Conservation (phyloP, 169 alveolate species). For the Plasmodium vivax region DNA sequence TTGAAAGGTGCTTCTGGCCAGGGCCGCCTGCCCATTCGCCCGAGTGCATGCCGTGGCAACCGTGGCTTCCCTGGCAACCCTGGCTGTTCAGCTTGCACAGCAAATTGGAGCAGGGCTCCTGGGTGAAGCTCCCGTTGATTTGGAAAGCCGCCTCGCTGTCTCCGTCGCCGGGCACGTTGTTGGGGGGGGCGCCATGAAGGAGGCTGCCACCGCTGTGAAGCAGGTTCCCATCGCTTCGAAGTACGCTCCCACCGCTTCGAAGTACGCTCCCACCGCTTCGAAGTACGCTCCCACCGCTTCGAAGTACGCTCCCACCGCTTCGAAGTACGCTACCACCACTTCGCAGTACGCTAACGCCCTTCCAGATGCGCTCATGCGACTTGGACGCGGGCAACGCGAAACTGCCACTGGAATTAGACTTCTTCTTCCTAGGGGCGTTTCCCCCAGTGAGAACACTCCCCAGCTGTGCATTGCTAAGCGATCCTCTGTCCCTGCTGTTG, state of each 20-base stretch:
- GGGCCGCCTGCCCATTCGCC: neutral
- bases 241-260: too few species aligned
- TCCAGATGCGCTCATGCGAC: constrained; percentile 17
- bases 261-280: constrained; percentile 3
- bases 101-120: neutral
- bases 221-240: neutral
- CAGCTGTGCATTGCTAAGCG: constrained; percentile 8
- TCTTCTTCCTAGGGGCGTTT: neutral
- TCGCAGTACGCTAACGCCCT: constrained; percentile 7
- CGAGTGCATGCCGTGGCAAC: neutral
- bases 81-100: constrained; percentile 1
- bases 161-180: neutral
- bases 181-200: neutral
- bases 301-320: neutral
- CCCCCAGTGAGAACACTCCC: neutral
- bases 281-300: neutral
- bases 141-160: neutral
- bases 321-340: neutral
- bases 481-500: neutral
- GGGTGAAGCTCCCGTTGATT: neutral
- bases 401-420: neutral
- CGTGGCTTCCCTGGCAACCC: neutral
- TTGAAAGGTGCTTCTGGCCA: neutral
- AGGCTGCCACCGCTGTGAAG: neutral
- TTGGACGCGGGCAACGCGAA: neutral